Percentiles rank a stretch among this genome's conserved stretches.
These are phyloP conservation scores for Tolypocladium ovalisporum DNA, from an alignment of 2,329 filamentous ascomycete species.

Conservation along the genomic window DNA sequence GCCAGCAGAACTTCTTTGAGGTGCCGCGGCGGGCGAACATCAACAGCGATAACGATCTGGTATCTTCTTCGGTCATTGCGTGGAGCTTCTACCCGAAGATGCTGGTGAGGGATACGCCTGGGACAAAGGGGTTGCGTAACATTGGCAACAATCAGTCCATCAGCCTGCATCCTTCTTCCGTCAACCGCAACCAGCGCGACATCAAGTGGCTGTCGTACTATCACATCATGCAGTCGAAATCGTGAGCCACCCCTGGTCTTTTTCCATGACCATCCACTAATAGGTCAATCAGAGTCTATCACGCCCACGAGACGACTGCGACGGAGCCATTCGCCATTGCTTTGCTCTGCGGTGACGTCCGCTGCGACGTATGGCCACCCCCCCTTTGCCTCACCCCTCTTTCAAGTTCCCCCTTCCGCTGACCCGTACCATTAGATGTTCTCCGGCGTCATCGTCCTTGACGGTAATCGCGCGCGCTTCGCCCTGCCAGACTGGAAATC, in stretches of 20 bases:
- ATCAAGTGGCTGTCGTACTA: constrained; percentile 88
- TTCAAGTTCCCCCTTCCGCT: background rate
- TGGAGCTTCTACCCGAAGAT: constrained; percentile 97
- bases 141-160: constrained; percentile 88
- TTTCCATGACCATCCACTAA: background rate
- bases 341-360: constrained; percentile 77
- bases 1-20: constrained; percentile 68
- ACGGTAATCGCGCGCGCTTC: constrained; percentile 79
- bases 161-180: constrained; percentile 74
- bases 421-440: constrained; percentile 51
- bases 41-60: constrained; percentile 69
- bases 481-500: constrained; percentile 81
- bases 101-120: constrained; percentile 60
- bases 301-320: constrained; percentile 79
- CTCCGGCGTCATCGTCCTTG: constrained; percentile 74
- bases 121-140: constrained; percentile 73
- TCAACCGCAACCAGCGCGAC: constrained; percentile 63
- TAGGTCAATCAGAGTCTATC: constrained; percentile 52
- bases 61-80: constrained; percentile 73
- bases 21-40: constrained; percentile 64
- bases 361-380: constrained; percentile 57
- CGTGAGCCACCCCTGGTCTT: constrained; percentile 35
- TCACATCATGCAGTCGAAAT: constrained; percentile 88
- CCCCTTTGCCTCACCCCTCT: background rate
- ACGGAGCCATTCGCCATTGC: constrained; percentile 75